phyloP scores from a whole-genome alignment of 2,329 filamentous ascomycete genomes.

The Epichloe festucae region DNA sequence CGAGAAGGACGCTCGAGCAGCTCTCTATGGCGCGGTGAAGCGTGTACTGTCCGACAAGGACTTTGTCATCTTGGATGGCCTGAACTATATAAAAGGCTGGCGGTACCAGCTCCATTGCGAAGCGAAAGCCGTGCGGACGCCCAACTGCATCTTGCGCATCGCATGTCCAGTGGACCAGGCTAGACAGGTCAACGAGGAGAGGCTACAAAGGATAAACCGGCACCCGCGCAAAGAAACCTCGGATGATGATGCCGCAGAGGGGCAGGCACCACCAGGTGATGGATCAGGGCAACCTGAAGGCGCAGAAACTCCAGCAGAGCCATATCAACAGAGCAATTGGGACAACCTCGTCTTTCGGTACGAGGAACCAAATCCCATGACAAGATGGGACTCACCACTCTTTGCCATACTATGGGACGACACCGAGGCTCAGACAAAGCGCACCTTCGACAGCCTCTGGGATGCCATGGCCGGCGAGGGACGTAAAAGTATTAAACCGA shows the following conservation, averaged over 20 bases:
- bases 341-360: constrained; percentile 72
- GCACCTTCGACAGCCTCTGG: constrained; percentile 57
- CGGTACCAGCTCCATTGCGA: constrained; percentile 79
- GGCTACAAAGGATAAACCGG: constrained; percentile 26
- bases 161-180: constrained; percentile 42
- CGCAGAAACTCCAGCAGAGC: constrained; percentile 13
- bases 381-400: constrained; percentile 69
- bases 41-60: constrained; percentile 57
- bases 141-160: constrained; percentile 60
- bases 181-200: constrained; percentile 44
- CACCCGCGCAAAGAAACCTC: not conserved
- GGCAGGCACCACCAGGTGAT: not conserved
- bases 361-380: constrained; percentile 79
- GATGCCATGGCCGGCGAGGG: constrained; percentile 54
- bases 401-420: constrained; percentile 73
- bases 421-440: constrained; percentile 40
- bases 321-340: constrained; percentile 49
- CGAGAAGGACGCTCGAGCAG: constrained; percentile 71
- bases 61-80: constrained; percentile 65
- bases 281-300: not conserved
- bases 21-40: constrained; percentile 67
- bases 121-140: constrained; percentile 64
- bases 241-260: constrained; percentile 5
- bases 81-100: constrained; percentile 87
- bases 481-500: constrained; percentile 54